These are phyloP conservation scores for Rhodotorula taiwanensis DNA, from an alignment of 768 basidiomycete genomes.

Conservation along the genomic window DNA sequence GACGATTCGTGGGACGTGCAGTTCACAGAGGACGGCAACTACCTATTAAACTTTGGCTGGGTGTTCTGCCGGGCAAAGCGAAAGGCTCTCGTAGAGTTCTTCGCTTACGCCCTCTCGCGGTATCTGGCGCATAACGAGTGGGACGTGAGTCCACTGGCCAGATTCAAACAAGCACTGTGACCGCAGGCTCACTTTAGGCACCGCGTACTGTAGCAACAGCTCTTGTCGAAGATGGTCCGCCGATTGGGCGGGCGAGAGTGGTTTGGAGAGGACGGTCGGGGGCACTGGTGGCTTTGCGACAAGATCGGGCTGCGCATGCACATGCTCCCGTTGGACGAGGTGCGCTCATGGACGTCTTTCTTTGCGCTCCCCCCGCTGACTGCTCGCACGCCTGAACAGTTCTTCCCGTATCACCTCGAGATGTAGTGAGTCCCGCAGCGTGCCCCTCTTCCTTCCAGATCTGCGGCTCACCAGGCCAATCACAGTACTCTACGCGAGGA, in stretches of 20 bases:
- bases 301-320: neutral
- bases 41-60: conserved; percentile 11
- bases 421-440: neutral
- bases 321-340: neutral
- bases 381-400: neutral
- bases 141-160: conserved; percentile 9
- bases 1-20: conserved; percentile 1
- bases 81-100: neutral
- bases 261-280: neutral
- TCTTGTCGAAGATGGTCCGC: neutral
- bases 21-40: conserved; percentile 11
- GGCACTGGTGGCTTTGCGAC: conserved; percentile 9
- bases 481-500: neutral
- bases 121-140: conserved; percentile 3
- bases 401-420: neutral
- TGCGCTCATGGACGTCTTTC: neutral
- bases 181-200: neutral
- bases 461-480: neutral
- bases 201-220: neutral
- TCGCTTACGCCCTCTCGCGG: neutral
- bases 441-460: neutral
- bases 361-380: neutral
- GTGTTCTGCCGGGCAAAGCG: neutral
- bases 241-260: neutral
- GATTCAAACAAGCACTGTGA: too few relatives aligned